Evolutionary conservation across 768 basidiomycete genomes (phyloP).

Genomic region (Tubosaeta sp.): DNA sequence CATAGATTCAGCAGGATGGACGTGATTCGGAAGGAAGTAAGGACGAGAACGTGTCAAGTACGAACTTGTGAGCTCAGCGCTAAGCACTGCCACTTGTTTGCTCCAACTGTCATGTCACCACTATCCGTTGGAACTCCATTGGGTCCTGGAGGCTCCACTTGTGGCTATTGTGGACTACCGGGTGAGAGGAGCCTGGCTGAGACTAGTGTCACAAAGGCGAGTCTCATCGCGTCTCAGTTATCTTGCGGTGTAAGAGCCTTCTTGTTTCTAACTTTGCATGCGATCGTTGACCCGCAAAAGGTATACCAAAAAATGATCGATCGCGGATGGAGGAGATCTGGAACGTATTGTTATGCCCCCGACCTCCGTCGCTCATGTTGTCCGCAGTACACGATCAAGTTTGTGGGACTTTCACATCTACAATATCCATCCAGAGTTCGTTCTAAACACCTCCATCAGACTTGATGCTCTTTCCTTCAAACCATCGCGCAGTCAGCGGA

Average conservation of each 20-base stretch:
- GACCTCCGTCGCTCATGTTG: slow-evolving; percentile 81
- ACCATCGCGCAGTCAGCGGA: slow-evolving; percentile 70
- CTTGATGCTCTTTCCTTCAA: slow-evolving; percentile 64
- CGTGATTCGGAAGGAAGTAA: slow-evolving; percentile 74
- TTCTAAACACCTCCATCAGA: slow-evolving; percentile 36
- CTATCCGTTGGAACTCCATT: slow-evolving; percentile 28
- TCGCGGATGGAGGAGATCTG: slow-evolving; percentile 81
- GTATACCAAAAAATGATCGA: slow-evolving; percentile 81
- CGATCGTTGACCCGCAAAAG: slow-evolving; percentile 33
- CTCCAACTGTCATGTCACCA: slow-evolving; percentile 25
- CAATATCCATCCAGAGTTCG: not conserved
- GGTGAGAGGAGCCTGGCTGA: slow-evolving; percentile 40
- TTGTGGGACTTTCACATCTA: slow-evolving; percentile 18
- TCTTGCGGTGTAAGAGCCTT: slow-evolving; percentile 47
- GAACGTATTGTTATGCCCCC: slow-evolving; percentile 84
- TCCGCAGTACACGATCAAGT: slow-evolving; percentile 94
- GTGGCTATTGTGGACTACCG: slow-evolving; percentile 65
- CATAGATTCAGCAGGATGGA: slow-evolving; percentile 71
- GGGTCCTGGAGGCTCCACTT: slow-evolving; percentile 37
- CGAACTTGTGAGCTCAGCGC: too few relatives aligned
- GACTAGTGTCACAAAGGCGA: slow-evolving; percentile 47
- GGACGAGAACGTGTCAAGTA: slow-evolving; percentile 71
- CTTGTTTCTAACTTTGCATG: not conserved
- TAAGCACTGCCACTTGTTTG: too few relatives aligned
- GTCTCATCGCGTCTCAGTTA: slow-evolving; percentile 46